Percentiles rank a stretch among this genome's conserved stretches.
These are phyloP conservation scores for Thalassiosira livingstoniorum DNA, from an alignment of 352 stramenopile genomes.

Conservation along the genomic window DNA sequence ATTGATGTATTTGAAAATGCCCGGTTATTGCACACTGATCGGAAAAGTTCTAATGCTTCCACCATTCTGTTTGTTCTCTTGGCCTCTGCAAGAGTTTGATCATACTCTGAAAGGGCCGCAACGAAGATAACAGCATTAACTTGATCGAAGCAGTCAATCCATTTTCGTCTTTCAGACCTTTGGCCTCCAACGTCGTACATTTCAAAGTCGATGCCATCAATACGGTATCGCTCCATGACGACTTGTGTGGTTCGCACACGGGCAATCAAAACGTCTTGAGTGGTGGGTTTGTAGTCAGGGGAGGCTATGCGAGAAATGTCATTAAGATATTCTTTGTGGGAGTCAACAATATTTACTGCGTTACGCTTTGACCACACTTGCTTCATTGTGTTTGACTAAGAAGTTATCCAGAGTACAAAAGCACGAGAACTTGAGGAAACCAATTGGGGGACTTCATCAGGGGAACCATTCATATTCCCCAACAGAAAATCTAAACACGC, in stretches of 20 bases:
- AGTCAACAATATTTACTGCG: constrained; percentile 94
- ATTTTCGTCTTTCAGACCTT: constrained; percentile 89
- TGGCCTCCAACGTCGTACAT: constrained; percentile 97
- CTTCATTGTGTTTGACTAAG: constrained; percentile 82
- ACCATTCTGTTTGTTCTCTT: constrained; percentile 95
- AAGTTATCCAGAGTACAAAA: not conserved
- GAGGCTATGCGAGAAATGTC: constrained; percentile 92
- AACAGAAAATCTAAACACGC: too few relatives aligned
- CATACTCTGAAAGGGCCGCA: constrained; percentile 94
- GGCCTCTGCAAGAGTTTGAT: constrained; percentile 94
- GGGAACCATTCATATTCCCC: too few relatives aligned
- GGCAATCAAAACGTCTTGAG: constrained; percentile 93
- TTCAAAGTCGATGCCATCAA: constrained; percentile 95
- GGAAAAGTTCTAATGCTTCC: constrained; percentile 94
- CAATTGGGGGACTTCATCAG: not conserved
- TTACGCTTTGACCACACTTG: constrained; percentile 88
- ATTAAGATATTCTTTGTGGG: constrained; percentile 96
- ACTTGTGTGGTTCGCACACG: constrained; percentile 94
- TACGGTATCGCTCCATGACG: constrained; percentile 92
- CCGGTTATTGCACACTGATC: constrained; percentile 95
- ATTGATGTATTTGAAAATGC: constrained; percentile 95
- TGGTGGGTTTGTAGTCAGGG: constrained; percentile 76
- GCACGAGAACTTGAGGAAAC: not conserved
- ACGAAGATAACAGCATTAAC: constrained; percentile 97
- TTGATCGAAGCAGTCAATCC: constrained; percentile 96